Base-by-base conservation (phyloP, 108 stramenopile species). In the Pseudonitzschia delicatissima region DNA sequence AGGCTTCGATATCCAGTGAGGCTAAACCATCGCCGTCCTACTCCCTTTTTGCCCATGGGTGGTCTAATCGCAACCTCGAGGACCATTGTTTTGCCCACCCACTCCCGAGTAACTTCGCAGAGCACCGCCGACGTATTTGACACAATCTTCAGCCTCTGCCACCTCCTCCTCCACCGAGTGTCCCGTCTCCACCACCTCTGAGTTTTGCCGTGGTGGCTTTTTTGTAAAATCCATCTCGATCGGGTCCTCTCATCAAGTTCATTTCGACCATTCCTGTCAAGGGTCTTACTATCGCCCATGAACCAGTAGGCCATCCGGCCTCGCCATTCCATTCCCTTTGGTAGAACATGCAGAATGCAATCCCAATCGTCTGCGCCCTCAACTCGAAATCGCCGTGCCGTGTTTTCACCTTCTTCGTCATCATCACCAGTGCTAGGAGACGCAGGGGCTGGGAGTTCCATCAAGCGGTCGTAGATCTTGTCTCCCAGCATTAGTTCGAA, bases 121-220 rank as follows among this genome's bases (percentile, higher is more conserved):
- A 31, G 87, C 87, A 13, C 91, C 91, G 28, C 91, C 91, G 21
- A 92, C 75, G 57, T 82, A 82, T 62, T 87, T 91, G 42, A 87
- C 68, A 64, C 84, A 78, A 17, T 80, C 80, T 26, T 82, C 85
- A n/a, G 40, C 84, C 84, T 11, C 74, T 57, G 11, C 67, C 71
- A 34, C 71, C 73, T 23, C 60, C 51, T 29, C 73, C 77, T 21
- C 70, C 62, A n/a, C 71, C 83, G 9, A 82, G 39, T 11, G 66
- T 66, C 12, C 86, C 88, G 73, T 91, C 90, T 13, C 79, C 79
- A 3, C 90, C 90, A n/a, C 90, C 90, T 20, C 90, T 63, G 5
- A 91, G 53, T 45, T 82, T 71, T 45, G 68, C 60, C 7, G 77
- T 48, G 3, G 86, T 82, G 52, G 67, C 62, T 11, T 74, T 77